Evolutionary conservation across 2,329 filamentous ascomycete genomes (phyloP).

Genomic region (Elsinoe ampelina): DNA sequence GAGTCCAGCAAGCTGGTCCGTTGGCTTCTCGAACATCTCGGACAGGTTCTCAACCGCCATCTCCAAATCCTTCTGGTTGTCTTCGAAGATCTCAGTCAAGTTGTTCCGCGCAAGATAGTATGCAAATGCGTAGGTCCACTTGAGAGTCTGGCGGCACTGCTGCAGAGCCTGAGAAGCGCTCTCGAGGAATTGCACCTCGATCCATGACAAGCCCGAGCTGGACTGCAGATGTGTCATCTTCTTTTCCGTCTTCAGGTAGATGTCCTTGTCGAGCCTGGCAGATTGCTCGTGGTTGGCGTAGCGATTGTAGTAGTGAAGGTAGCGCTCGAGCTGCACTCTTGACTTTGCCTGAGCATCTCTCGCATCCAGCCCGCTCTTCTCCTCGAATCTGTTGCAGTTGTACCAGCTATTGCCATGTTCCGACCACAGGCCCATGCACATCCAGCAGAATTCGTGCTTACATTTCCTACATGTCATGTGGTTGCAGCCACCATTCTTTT

Average conservation of each 20-base stretch:
- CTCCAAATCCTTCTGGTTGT: slow-evolving; percentile 96
- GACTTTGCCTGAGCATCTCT: slow-evolving; percentile 87
- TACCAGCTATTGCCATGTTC: slow-evolving; percentile 99
- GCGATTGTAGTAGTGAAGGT: slow-evolving; percentile 96
- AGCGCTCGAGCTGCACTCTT: slow-evolving; percentile 84
- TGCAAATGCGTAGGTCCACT: slow-evolving; percentile 98
- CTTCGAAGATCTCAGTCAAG: slow-evolving; percentile 91
- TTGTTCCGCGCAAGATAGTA: slow-evolving; percentile 97
- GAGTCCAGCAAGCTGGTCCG: slow-evolving; percentile 70
- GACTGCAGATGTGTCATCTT: slow-evolving; percentile 97
- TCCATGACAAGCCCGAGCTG: slow-evolving; percentile 94
- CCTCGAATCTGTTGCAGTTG: slow-evolving; percentile 95
- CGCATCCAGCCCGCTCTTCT: slow-evolving; percentile 86
- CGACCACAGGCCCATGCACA: slow-evolving; percentile 99
- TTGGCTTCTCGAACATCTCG: slow-evolving; percentile 99
- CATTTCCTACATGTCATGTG: slow-evolving; percentile 97
- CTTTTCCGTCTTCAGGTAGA: slow-evolving; percentile 92
- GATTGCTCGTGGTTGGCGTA: slow-evolving; percentile 99
- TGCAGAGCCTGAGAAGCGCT: slow-evolving; percentile 88
- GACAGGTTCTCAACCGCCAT: slow-evolving; percentile 93
- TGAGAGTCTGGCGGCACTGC: slow-evolving; percentile 93
- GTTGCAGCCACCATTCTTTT: slow-evolving; percentile 97
- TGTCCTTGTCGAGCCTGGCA: slow-evolving; percentile 89
- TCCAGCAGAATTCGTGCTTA: slow-evolving; percentile 97
- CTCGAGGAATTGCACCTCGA: slow-evolving; percentile 95